Base-by-base conservation (phyloP, 495 filamentous ascomycete species). In the Daldinia caldariorum region DNA sequence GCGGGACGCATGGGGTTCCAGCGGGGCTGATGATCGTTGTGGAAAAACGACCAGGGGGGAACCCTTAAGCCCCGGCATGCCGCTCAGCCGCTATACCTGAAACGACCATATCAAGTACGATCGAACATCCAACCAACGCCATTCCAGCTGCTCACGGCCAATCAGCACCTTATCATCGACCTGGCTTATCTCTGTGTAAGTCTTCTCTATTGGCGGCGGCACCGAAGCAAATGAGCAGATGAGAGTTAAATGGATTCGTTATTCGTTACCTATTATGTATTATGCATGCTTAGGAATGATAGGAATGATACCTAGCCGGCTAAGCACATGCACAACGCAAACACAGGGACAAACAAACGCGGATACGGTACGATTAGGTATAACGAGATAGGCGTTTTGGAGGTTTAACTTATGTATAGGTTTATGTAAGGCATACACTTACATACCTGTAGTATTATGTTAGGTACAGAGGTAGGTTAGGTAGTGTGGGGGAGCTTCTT, bases 121-220 rank as follows among this genome's bases (percentile, higher is more conserved):
- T 65, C 67, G 29, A 43, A 39, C 37, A 16, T 38, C 18, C 29
- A 63, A 22, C 38, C 34, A 66, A 59, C 59, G 63, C 63, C 69
- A 35, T 63, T 29, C 37, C 29, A 50, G 12, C 41, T 12, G n/a
- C 6, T 4, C 0, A 13, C 22, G 8, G 18, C 69, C 64, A 72
- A 72, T 72, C 60, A 72, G 31, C 60, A 53, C 54, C 64, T 67
- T 68, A 68, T 68, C 69, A 35, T 63, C 31, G 22, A 3, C 54
- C 54, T 43, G 50, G 20, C 69, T 67, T 71, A 71, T 67, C 68
- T 66, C 26, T 26, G 1, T 26, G 1, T 26, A 26, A 26, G 26
- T 26, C 26, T 26, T 26, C 26, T 26, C 51, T 57, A 58, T 64
- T 64, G 45, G 63, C 64, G 60, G 69, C 60, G 38, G 57, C 64